These are phyloP conservation scores for Melanomma pulvis-pyrius DNA, from an alignment of 495 filamentous ascomycete species.

Conservation along the genomic window DNA sequence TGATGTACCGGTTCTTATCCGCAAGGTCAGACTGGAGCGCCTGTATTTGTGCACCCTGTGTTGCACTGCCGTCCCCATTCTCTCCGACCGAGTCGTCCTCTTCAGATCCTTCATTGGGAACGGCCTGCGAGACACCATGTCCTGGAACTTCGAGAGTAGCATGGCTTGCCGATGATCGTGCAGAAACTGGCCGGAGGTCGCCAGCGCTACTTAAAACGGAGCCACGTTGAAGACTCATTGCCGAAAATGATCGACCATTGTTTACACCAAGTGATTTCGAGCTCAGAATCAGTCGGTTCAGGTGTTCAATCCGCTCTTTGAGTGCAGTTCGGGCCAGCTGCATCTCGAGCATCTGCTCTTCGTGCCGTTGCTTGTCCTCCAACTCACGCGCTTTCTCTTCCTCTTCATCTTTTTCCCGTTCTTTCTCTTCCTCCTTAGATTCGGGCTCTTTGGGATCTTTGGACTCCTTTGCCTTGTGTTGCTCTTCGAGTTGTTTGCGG, in stretches of 20 bases:
- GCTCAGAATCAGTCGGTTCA: slow-evolving; percentile 91
- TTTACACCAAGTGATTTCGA: slow-evolving; percentile 97
- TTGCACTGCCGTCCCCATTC: slow-evolving; percentile 85
- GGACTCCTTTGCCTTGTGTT: slow-evolving; percentile 64
- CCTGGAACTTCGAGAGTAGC: slow-evolving; percentile 36
- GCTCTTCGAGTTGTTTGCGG: slow-evolving; percentile 76
- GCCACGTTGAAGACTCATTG: slow-evolving; percentile 70
- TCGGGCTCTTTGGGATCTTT: slow-evolving; percentile 65
- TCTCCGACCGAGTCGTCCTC: slow-evolving; percentile 76
- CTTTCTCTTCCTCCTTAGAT: slow-evolving; percentile 61
- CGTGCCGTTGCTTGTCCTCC: slow-evolving; percentile 81
- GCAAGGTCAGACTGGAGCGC: slow-evolving; percentile 89
- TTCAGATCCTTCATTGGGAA: slow-evolving; percentile 32
- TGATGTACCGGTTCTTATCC: slow-evolving; percentile 96
- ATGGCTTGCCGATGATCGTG: slow-evolving; percentile 63
- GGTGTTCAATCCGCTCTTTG: slow-evolving; percentile 96
- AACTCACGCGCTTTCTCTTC: slow-evolving; percentile 72
- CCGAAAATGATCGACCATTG: slow-evolving; percentile 67
- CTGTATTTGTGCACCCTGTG: slow-evolving; percentile 75
- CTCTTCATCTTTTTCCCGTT: slow-evolving; percentile 59
- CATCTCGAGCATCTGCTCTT: slow-evolving; percentile 98
- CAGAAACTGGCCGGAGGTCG: slow-evolving; percentile 55
- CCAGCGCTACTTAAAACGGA: slow-evolving; percentile 53
- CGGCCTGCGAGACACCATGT: slow-evolving; percentile 9
- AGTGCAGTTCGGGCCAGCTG: slow-evolving; percentile 92